phyloP scores from a whole-genome alignment of 257 asterid genomes.

The Solanum sparsipilum region DNA sequence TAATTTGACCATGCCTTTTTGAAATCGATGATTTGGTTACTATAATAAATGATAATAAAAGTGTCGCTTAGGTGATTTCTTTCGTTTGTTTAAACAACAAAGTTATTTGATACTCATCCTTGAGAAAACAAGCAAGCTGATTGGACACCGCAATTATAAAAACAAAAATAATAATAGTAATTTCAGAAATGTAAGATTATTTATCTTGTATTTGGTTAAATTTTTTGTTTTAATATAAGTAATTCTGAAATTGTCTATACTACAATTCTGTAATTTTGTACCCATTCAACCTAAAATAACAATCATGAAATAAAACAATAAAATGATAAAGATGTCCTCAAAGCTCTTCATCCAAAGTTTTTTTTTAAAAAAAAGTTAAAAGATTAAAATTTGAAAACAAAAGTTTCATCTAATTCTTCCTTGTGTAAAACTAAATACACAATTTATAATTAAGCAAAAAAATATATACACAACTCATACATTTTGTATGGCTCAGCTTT shows the following conservation, averaged over 20 bases:
- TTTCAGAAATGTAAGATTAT: neutral
- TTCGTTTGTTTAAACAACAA: neutral
- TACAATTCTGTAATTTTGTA: neutral
- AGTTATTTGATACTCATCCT: too few relatives aligned
- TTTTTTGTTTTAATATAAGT: neutral
- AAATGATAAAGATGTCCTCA: neutral
- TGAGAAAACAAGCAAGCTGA: too few relatives aligned
- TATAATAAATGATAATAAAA: neutral
- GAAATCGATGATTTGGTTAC: neutral
- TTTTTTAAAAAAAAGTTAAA: too few relatives aligned
- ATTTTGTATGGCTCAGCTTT: neutral
- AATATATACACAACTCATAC: neutral
- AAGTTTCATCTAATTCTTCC: too few relatives aligned
- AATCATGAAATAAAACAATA: neutral
- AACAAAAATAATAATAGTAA: neutral
- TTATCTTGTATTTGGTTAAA: neutral
- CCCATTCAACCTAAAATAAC: neutral
- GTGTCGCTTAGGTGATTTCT: neutral
- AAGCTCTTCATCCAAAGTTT: too few relatives aligned
- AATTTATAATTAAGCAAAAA: neutral
- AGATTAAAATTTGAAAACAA: too few relatives aligned
- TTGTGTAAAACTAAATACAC: neutral
- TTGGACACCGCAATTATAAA: neutral
- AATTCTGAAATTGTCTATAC: neutral
- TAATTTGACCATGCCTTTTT: neutral